Conservation (phyloP, 805 yeast genomes). For the Teunomyces atbi region DNA sequence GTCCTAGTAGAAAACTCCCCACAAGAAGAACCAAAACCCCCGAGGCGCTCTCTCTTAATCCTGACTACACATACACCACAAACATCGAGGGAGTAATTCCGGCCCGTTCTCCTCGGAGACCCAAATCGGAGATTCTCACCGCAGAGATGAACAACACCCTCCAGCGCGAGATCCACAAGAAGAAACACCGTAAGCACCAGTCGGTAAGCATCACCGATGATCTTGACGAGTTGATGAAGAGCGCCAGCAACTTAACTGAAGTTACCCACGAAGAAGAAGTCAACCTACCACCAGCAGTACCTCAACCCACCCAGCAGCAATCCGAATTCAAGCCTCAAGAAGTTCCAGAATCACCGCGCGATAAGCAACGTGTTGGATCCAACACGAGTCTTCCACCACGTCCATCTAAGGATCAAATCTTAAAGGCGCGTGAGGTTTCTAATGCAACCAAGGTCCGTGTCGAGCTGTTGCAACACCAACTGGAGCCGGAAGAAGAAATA, state of each 20-base stretch:
- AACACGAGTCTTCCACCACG: constrained; percentile 4
- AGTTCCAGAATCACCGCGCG: background rate
- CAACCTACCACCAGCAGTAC: background rate
- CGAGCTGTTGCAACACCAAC: background rate
- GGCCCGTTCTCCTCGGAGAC: constrained; percentile 38
- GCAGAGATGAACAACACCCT: background rate
- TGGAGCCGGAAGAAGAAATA: background rate
- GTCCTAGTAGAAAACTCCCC: constrained; percentile 20
- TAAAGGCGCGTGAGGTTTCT: constrained; percentile 1
- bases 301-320: background rate
- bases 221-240: constrained; percentile 38
- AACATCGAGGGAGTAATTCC: constrained; percentile 37
- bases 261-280: background rate
- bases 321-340: background rate
- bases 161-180: background rate
- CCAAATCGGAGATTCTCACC: constrained; percentile 24
- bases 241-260: constrained; percentile 18
- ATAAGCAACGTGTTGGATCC: background rate
- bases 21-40: constrained; percentile 15
- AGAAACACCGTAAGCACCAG: constrained; percentile 7
- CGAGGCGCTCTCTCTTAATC: constrained; percentile 12
- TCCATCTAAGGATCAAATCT: constrained; percentile 1
- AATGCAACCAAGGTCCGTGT: background rate
- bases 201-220: constrained; percentile 35
- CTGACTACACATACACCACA: constrained; percentile 33